Evolutionary conservation across 1,139 yeast species (phyloP).

Genomic region (Magnusiomyces magnusii): DNA sequence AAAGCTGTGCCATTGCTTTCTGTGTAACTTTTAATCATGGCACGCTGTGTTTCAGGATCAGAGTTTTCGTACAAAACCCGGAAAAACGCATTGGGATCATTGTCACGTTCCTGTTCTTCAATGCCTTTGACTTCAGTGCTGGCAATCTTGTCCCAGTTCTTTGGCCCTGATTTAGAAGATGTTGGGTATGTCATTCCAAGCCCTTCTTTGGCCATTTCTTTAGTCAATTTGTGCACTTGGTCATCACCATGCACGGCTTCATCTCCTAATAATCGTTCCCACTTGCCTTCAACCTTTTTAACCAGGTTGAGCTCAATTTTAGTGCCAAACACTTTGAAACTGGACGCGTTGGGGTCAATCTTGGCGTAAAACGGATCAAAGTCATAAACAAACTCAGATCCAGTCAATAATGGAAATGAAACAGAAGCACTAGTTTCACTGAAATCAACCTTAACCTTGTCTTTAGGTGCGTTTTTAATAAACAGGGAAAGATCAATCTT

Average conservation of each 20-base stretch:
- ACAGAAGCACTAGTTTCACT: constrained; percentile 30
- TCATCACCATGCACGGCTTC: constrained; percentile 15
- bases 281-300: constrained; percentile 32
- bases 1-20: constrained; percentile 93
- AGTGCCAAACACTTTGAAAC: constrained; percentile 53
- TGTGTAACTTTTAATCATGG: constrained; percentile 95
- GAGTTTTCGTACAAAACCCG: constrained; percentile 66
- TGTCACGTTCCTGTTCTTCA: constrained; percentile 35
- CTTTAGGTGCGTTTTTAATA: constrained; percentile 53
- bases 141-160: constrained; percentile 68
- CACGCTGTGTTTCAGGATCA: constrained; percentile 81
- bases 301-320: constrained; percentile 60
- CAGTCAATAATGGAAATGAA: constrained; percentile 18
- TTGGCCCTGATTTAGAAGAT: constrained; percentile 46
- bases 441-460: constrained; percentile 38
- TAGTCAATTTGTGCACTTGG: constrained; percentile 14
- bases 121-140: constrained; percentile 45
- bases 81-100: constrained; percentile 64
- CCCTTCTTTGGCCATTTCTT: constrained; percentile 13
- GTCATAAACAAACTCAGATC: constrained; percentile 18
- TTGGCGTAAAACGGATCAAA: constrained; percentile 45
- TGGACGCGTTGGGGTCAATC: constrained; percentile 43
- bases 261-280: constrained; percentile 35
- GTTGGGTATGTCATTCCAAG: constrained; percentile 44
- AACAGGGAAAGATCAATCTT: constrained; percentile 63